These are phyloP conservation scores for Magnolia changhungtana DNA, from an alignment of 164 flowering plant species.

Conservation along the genomic window DNA sequence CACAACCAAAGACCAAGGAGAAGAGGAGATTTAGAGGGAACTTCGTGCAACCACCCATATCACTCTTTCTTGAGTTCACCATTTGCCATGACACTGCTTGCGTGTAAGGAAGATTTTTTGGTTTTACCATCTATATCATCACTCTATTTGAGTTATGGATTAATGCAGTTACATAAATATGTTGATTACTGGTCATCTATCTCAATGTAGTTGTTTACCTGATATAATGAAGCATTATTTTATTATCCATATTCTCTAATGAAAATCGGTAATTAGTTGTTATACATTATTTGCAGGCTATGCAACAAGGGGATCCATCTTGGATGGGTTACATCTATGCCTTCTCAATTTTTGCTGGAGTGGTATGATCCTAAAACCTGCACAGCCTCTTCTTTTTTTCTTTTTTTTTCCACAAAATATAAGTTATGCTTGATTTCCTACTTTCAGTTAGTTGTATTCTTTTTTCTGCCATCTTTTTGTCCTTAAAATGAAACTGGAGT, in stretches of 20 bases:
- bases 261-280: not conserved
- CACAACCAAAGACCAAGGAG: not conserved
- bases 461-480: not conserved
- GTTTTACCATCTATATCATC: not conserved
- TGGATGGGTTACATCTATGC: slow-evolving; percentile 94
- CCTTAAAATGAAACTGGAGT: not conserved
- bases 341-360: slow-evolving; percentile 82
- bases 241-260: not conserved
- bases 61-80: not conserved
- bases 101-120: not conserved
- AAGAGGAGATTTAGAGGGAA: not conserved
- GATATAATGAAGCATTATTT: not conserved
- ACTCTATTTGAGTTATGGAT: not conserved
- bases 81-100: not conserved
- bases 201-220: not conserved
- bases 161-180: too few species aligned
- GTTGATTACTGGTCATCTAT: too few species aligned
- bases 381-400: not conserved
- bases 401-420: too few species aligned
- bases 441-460: too few species aligned
- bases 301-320: slow-evolving; percentile 91
- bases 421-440: not conserved
- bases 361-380: slow-evolving; percentile 52
- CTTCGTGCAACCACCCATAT: too few species aligned
- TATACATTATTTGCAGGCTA: slow-evolving; percentile 55